Base-by-base conservation (phyloP, 257 asterid genomes). In the Ilex aquifolium region DNA sequence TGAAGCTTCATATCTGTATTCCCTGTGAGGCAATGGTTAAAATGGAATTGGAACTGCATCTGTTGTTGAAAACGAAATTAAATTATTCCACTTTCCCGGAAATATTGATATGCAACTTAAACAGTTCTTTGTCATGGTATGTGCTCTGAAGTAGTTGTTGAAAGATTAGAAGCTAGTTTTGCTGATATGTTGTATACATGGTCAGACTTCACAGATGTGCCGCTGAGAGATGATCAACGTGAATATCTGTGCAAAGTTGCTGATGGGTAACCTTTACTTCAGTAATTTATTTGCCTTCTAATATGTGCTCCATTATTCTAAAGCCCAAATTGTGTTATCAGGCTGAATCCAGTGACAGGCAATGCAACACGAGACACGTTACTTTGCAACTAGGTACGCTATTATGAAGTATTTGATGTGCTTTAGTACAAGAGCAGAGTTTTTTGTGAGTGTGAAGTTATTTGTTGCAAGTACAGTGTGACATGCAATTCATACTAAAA, bases 221-320 rank as follows among this genome's bases (percentile, higher is more conserved):
- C 97, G n/a, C 63, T 89, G 67, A 84, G 99, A 72, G 99, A 87
- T 0, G 99, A 92, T 70, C 99, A 92, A 72, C 83, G 91, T 31
- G 87, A 65, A 66, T 92, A 87, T 75, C 97, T 92, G 39, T 92
- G 97, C 68, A 89, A 83, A 76, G 69, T 82, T 27, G 99, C 97
- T 4, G 88, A 82, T 16, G 99, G 99, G 97, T 90, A 85, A 40
- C 56, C 16, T 13, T 6, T 11, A 21, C 40, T 40, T 65, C 14
- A 30, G 42, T 36, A 36, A 36, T 36, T 36, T 36, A 48, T 60
- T 57, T 56, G 1, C 8, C 27, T 15, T 13, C 29, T 32, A 16
- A 56, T 11, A 2, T n/a, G 21, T 13, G 36, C 27, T 13, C 30
- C 29, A 64, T 66, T 53, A 14, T 10, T 63, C 53, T 46, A 52